Evolutionary conservation across 225 moss, liverwort and hornwort genomes (phyloP), one percentile per base, ranked within the genome.

Genomic region (Bryoerythrophyllum caledonicum): DNA sequence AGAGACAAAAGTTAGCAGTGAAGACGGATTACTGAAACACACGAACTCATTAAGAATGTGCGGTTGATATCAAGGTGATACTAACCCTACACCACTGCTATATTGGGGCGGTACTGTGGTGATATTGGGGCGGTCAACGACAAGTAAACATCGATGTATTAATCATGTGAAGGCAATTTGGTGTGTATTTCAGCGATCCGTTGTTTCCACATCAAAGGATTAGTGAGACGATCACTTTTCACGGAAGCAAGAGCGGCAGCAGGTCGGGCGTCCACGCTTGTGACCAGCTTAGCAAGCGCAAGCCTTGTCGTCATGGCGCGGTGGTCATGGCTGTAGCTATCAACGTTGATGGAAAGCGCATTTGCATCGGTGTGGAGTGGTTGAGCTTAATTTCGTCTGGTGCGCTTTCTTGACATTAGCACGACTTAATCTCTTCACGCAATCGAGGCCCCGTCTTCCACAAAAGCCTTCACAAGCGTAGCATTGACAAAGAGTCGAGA

Each of bases 401-500:
- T 25, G 10, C 13, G 70, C 59, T 59, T 70, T 19, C 34, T 43
- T 30, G 25, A 73, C 37, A 68, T 43, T 70, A 11, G 2, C 20
- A 52, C 25, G 43, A 43, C 43, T 43, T 48, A 48, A 16, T 74
- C 51, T 5, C 53, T 54, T 54, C 21, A 54, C 54, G 21, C 54
- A 54, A 54, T 8, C 19, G 54, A 2, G 54, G 54, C n/a, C n/a
- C n/a, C n/a, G 48, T 87, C 87, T 26, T 84, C 87, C 4, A 87
- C 84, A 60, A 84, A 87, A 10, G 87, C 87, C 67, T 82, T 82
- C 67, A 87, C 84, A 68, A 87, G 71, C 52, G 84, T 87, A 20
- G 87, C 87, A 80, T 87, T 84, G 7, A 82, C 77, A 44, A 84
- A 82, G 17, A 87, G 78, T 13, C 87, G 77, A 48, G 87, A 87